Base-by-base conservation (phyloP, 1,284 basidiomycete genomes). In the Phenoliferia sp. region DNA sequence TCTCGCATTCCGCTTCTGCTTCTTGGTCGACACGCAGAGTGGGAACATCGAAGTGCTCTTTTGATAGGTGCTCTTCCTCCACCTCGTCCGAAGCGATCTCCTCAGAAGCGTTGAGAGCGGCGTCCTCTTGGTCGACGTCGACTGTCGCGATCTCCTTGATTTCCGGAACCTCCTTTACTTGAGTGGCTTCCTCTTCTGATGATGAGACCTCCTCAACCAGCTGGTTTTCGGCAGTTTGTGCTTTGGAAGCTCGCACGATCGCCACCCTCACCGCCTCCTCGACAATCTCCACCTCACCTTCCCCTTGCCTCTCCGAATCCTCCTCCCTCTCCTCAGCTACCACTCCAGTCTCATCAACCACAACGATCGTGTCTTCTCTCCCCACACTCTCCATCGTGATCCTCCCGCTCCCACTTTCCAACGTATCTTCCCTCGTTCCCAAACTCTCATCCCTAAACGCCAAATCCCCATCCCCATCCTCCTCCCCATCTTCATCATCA, bases 171-270 rank as follows among this genome's bases (percentile, higher is more conserved):
- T n/a, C n/a, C n/a, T n/a, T n/a, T n/a, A n/a, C n/a, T n/a, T n/a
- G n/a, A n/a, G n/a, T n/a, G n/a, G n/a, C n/a, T n/a, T n/a, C n/a
- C n/a, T n/a, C n/a, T n/a, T n/a, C n/a, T n/a, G 31, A 61, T 19
- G 19, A 65, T 39, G 15, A 39, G 12, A 31, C 50, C 62, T n/a
- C n/a, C 36, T 55, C 63, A 54, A 58, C 58, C 58, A 62, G 29
- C 2, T 26, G 56, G 3, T 32, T 35, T 16, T 52, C 48, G 17
- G 26, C 34, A 22, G 33, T 29, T 3, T 29, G 22, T 3, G 31
- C 15, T 12, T 36, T 35, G 12, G n/a, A n/a, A n/a, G n/a, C n/a
- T n/a, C n/a, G n/a, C n/a, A n/a, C n/a, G n/a, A n/a, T n/a, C n/a
- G n/a, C n/a, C n/a, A 52, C 9, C 7, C 9, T 26, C 7, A 17